phyloP scores from a whole-genome alignment of 352 stramenopile species.

The Phytophthora fragariaefolia region DNA sequence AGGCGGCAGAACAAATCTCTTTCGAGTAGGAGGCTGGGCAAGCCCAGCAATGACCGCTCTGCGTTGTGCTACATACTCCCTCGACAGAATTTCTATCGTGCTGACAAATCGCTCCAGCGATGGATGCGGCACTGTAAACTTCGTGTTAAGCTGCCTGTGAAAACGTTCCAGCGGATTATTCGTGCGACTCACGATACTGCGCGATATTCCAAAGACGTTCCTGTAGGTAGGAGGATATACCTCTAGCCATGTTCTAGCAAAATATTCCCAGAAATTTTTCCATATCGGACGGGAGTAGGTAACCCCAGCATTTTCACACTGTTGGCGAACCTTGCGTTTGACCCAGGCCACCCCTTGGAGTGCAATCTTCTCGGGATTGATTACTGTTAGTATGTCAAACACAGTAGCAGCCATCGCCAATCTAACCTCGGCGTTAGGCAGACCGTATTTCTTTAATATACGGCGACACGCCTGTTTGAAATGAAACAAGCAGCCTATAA shows the following conservation, averaged over 20 bases:
- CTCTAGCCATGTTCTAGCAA: constrained; percentile 1
- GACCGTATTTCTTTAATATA: constrained; percentile 2
- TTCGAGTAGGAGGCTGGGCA: too few species aligned
- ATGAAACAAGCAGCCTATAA: constrained; percentile 9
- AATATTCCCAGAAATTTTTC: constrained; percentile 3
- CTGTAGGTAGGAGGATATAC: constrained; percentile 3
- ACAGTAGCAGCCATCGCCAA: neutral
- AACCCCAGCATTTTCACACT: neutral
- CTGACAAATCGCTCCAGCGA: constrained; percentile 1
- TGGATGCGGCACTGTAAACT: neutral
- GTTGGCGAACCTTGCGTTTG: constrained; percentile 6
- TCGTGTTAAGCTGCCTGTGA: constrained; percentile 9
- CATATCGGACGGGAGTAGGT: neutral
- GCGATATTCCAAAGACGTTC: constrained; percentile 7
- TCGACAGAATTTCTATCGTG: neutral
- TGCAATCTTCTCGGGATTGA: constrained; percentile 3
- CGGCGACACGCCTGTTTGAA: constrained; percentile 7
- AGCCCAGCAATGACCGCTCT: too few species aligned
- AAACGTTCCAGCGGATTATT: constrained; percentile 9
- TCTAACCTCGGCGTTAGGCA: constrained; percentile 1
- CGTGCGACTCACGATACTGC: constrained; percentile 3
- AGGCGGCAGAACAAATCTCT: too few species aligned
- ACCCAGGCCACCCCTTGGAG: constrained; percentile 11
- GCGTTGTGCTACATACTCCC: constrained; percentile 2
- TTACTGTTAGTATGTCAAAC: constrained; percentile 8